Base-by-base conservation (phyloP, 768 basidiomycete species). In the Phanerochaete sordida region DNA sequence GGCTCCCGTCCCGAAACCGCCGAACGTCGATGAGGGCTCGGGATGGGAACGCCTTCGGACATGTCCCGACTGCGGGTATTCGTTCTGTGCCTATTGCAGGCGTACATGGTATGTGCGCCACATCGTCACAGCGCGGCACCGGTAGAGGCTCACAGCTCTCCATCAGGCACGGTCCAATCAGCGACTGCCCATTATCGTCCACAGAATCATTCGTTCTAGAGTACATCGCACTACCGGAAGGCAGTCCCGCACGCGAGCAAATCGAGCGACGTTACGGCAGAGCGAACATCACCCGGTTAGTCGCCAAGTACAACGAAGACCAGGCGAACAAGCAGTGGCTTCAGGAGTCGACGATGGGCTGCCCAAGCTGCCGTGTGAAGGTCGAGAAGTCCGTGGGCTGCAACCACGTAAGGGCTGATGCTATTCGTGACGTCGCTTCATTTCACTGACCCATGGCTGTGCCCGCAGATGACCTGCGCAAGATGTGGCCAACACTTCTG, bases 31-130 rank as follows among this genome's bases (percentile, higher is more conserved):
- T 31, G 79, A 84, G n/a, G 85, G 84, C 37, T 81, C 84, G 1
- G 81, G 84, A 15, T 94, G 88, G 86, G 86, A 82, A 28, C 77
- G 85, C 56, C 79, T 94, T 49, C 82, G 94, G 54, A 82, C 81
- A 37, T 95, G 94, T 65, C 73, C 81, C 3, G 71, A 73, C 31
- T 96, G 94, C 69, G 76, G 75, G 3, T 95, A 84, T 73, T 86
- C 87, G 0, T 95, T 95, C 69, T 95, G 94, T 72, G 81, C 84
- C 2, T 88, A 89, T 65, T 97, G 94, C 70, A 82, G 81, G 63
- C 81, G 85, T 46, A 88, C 90, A 51, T 96, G 94, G 91, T 89
- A 67, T 24, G 62, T 63, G 79, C 66, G 21, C 31, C 39, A 15
- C 30, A 24, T 53, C n/a, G n/a, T n/a, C n/a, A n/a, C n/a, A n/a